Conservation (phyloP, 1,284 basidiomycete genomes). For the Sporisorium scitamineum region DNA sequence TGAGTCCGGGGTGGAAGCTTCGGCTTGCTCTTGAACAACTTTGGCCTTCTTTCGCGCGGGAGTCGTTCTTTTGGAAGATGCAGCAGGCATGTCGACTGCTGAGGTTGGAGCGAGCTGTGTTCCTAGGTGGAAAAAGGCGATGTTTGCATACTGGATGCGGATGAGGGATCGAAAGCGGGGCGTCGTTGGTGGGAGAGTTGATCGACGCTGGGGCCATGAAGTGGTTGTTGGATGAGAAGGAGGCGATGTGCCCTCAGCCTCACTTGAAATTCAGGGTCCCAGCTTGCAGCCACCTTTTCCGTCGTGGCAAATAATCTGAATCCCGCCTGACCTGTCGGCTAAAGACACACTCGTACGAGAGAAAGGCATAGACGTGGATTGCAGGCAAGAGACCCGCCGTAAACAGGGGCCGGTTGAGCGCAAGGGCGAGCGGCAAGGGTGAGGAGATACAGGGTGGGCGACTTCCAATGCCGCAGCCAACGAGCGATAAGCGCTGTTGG, state of each 20-base stretch:
- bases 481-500: no score
- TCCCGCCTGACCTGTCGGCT: no score
- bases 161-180: neutral
- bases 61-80: slow-evolving; percentile 16
- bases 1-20: neutral
- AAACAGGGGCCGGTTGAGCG: no score
- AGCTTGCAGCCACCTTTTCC: neutral
- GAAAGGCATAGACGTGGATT: no score
- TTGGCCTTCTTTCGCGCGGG: slow-evolving; percentile 28
- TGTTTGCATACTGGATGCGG: neutral
- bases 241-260: neutral
- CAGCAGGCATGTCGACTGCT: slow-evolving; percentile 16
- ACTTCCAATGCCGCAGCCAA: no score
- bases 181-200: neutral
- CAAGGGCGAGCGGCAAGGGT: no score
- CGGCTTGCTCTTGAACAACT: neutral
- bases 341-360: no score
- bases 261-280: neutral
- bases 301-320: no score
- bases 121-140: no score
- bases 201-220: neutral
- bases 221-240: neutral
- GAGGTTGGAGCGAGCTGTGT: neutral
- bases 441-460: no score
- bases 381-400: no score